Evolutionary conservation across 208 protist species (phyloP).

Genomic region (Histomonas meleagridis): DNA sequence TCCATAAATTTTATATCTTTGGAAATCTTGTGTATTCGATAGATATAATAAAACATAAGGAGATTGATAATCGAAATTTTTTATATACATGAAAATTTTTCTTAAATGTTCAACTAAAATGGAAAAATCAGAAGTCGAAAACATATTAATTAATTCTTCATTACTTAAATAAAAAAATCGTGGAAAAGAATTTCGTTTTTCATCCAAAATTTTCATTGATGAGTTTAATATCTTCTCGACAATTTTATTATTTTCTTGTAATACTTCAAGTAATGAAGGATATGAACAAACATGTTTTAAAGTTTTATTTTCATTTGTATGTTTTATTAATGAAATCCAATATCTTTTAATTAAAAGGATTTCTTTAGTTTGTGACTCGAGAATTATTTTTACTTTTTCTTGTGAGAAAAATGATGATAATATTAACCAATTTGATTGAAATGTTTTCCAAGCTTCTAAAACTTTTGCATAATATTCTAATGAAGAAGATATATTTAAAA

Average conservation of each 20-base stretch:
- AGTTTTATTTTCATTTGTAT: slow-evolving; percentile 16
- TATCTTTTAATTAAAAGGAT: not conserved
- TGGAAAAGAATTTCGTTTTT: not conserved
- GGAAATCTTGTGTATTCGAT: not conserved
- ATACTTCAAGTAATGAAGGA: not conserved
- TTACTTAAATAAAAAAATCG: not conserved
- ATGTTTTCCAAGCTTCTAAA: not conserved
- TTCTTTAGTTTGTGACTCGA: not conserved
- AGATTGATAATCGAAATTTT: slow-evolving; percentile 32
- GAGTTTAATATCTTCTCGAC: not conserved
- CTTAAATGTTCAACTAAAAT: not conserved
- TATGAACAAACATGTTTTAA: not conserved
- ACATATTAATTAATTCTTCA: not conserved
- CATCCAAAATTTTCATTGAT: not conserved
- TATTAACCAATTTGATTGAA: slow-evolving; percentile 15
- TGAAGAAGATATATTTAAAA: not conserved
- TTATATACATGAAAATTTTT: slow-evolving; percentile 18
- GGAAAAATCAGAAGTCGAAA: not conserved
- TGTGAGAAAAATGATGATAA: not conserved
- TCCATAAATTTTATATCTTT: not conserved
- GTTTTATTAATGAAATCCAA: slow-evolving; percentile 13
- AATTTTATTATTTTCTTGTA: not conserved
- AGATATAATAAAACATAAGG: too few relatives aligned
- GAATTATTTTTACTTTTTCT: not conserved
- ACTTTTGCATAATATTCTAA: not conserved